These are phyloP conservation scores for Stemphylium beticola DNA, from an alignment of 2,329 filamentous ascomycete genomes.

Conservation along the genomic window DNA sequence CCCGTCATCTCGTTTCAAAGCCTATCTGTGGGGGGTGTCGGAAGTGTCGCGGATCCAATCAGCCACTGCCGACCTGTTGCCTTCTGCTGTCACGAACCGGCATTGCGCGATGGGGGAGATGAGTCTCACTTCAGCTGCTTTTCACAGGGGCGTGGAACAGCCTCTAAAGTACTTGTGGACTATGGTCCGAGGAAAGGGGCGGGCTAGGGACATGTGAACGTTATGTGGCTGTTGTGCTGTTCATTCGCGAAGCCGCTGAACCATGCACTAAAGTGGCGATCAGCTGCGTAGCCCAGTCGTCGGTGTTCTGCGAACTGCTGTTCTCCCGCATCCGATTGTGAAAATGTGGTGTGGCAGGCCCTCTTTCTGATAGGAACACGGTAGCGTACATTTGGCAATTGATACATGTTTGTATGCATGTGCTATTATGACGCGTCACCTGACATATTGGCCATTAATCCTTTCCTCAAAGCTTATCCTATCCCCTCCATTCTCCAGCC, in stretches of 20 bases:
- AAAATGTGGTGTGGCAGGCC: neutral
- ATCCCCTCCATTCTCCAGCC: slow-evolving; percentile 10
- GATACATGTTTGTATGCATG: neutral
- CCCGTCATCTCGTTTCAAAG: slow-evolving; percentile 39
- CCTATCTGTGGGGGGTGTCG: slow-evolving; percentile 13
- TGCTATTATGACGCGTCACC: neutral
- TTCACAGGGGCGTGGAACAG: neutral
- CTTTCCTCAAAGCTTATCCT: slow-evolving; percentile 1
- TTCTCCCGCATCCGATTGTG: slow-evolving; percentile 7
- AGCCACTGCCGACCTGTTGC: slow-evolving; percentile 24
- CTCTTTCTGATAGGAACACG: neutral
- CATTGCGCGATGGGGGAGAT: slow-evolving; percentile 19
- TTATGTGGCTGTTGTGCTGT: slow-evolving; percentile 1
- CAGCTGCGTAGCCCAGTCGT: slow-evolving; percentile 4
- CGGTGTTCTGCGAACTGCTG: slow-evolving; percentile 10
- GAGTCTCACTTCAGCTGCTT: slow-evolving; percentile 20
- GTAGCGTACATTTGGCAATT: neutral
- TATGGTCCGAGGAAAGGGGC: neutral
- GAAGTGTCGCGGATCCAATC: slow-evolving; percentile 29
- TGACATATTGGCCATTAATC: neutral
- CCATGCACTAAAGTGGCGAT: slow-evolving; percentile 6
- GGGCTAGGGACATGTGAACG: neutral
- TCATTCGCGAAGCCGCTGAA: neutral
- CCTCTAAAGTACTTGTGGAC: neutral
- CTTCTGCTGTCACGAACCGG: slow-evolving; percentile 23